Conservation (phyloP, 352 stramenopile species). For the Pilasporangium apinafurcum region DNA sequence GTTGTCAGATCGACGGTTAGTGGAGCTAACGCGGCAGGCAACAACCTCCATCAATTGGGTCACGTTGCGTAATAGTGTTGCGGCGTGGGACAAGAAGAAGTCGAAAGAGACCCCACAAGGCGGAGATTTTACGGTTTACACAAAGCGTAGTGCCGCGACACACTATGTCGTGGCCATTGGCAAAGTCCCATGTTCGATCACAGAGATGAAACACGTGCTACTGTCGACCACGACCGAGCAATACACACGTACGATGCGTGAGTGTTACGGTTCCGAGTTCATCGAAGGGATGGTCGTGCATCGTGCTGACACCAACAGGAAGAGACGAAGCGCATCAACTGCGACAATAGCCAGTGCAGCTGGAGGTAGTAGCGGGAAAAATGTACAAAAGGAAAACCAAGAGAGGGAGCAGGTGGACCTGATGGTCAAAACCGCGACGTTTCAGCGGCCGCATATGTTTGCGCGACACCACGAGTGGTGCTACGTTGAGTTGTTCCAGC, state of each 20-base stretch:
- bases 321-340: neutral
- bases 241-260: constrained; percentile 21
- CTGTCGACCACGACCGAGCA: constrained; percentile 6
- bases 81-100: constrained; percentile 12
- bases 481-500: constrained; percentile 2
- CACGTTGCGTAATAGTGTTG: constrained; percentile 6
- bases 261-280: constrained; percentile 24
- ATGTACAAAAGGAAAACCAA: too few relatives aligned
- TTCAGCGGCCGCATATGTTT: constrained; percentile 17
- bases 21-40: neutral
- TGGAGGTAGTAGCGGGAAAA: neutral
- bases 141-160: constrained; percentile 5
- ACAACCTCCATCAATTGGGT: constrained; percentile 6
- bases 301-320: constrained; percentile 8
- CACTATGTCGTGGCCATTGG: constrained; percentile 10
- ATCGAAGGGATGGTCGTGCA: constrained; percentile 20
- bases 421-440: constrained; percentile 28
- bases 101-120: neutral
- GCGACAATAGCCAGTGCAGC: neutral
- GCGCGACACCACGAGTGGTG: constrained; percentile 19
- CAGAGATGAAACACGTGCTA: constrained; percentile 24
- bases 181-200: constrained; percentile 31
- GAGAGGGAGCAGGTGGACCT: too few relatives aligned
- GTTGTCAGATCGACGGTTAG: constrained; percentile 4
- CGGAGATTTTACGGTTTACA: constrained; percentile 14